Base-by-base conservation (phyloP, 2,329 filamentous ascomycete species). In the Calycina herbarum region DNA sequence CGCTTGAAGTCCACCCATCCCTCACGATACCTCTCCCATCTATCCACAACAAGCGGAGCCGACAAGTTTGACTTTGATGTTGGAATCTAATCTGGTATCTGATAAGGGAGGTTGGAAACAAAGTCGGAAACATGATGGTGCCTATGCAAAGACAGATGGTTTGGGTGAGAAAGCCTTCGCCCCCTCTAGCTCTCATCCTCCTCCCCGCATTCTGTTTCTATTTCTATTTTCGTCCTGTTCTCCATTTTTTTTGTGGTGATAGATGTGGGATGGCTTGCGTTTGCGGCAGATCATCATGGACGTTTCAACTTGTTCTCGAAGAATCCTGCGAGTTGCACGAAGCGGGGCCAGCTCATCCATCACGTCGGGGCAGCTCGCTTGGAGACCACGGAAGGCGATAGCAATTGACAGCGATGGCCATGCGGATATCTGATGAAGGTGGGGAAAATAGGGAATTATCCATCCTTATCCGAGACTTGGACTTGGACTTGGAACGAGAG, bases 241-340 rank as follows among this genome's bases (percentile, higher is more conserved):
- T 15, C 20, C 45, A 24, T 6, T 10, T 24, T 20, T 51, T 51
- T 51, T 6, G n/a, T 4, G 10, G n/a, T 24, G 45, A 10, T 24
- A 51, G 45, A 24, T 51, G 45, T 51, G 20, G 45, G 45, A 51
- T 51, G 45, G 45, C 45, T 51, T 51, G 45, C 20, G 45, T 51
- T 51, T 51, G 20, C 45, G 27, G 45, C 45, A 51, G 45, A 51
- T 51, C 45, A 51, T 51, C 45, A 51, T 51, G 20, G 45, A 51
- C 45, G 45, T 51, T 51, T 51, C 45, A 51, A 51, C n/a, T 51
- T 51, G 45, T 51, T 51, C 45, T 51, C n/a, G 45, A 51, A 51
- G 45, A 51, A 20, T 51, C 20, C 45, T 51, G 45, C 45, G 20
- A 51, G 45, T 51, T 24, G 45, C 45, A 51, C 45, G 45, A 51